Evolutionary conservation across 441 rosid genomes (phyloP).

Genomic region (Erodium moschatum): DNA sequence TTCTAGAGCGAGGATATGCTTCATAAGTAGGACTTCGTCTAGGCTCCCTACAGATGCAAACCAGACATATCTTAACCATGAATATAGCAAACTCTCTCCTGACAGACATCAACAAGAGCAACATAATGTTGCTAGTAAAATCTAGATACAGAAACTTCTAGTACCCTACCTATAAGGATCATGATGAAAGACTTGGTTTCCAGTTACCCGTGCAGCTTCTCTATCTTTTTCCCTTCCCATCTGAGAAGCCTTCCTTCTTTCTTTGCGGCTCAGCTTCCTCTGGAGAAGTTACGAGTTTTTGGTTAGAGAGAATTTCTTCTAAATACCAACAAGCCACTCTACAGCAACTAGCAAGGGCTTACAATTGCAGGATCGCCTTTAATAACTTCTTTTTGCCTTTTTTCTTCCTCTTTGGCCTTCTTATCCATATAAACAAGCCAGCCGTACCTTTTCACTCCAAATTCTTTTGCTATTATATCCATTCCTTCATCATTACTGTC

Average conservation of each 20-base stretch:
- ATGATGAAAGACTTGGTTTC: constrained; percentile 49
- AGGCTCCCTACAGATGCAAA: constrained; percentile 30
- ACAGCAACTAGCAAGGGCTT: constrained; percentile 27
- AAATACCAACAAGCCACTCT: neutral
- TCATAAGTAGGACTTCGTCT: constrained; percentile 96
- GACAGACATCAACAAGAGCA: neutral
- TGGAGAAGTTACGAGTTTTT: constrained; percentile 28
- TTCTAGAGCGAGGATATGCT: constrained; percentile 74
- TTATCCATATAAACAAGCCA: constrained; percentile 96
- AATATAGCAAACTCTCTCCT: constrained; percentile 1
- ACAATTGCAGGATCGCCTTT: constrained; percentile 96
- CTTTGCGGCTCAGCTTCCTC: constrained; percentile 93
- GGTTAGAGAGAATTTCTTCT: neutral
- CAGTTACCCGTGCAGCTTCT: constrained; percentile 58
- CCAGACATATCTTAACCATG: constrained; percentile 17
- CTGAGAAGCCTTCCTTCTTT: constrained; percentile 27
- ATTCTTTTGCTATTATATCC: constrained; percentile 80
- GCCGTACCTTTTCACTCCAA: constrained; percentile 84
- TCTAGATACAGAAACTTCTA: neutral
- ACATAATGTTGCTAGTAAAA: neutral
- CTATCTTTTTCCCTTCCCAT: constrained; percentile 82
- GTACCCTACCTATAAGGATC: constrained; percentile 81
- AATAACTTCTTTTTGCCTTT: constrained; percentile 84
- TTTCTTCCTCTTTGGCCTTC: constrained; percentile 90
- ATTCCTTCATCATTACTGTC: constrained; percentile 93